Evolutionary conservation across 1,284 basidiomycete genomes (phyloP), one percentile per base, ranked within the genome.

Genomic region (Leccinum fuscescens): DNA sequence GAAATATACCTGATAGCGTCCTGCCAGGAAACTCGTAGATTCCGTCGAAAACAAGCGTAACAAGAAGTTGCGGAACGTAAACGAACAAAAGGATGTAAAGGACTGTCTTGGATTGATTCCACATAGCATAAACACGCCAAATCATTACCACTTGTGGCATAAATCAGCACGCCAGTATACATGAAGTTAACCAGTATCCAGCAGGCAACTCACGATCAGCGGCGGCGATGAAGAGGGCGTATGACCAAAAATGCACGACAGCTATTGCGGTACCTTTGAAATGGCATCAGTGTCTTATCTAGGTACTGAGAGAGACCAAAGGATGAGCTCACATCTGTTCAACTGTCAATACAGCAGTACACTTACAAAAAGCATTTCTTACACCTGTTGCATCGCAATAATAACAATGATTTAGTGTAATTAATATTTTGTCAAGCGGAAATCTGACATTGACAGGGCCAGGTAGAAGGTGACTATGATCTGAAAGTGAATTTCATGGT

Each of bases 111-210:
- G 61, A 66, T 49, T 12, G 52, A 51, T 29, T 7, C 61, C 64
- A 66, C 31, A 64, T 60, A 4, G 63, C 64, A 55, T 64, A 55
- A 7, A 66, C 64, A 17, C 63, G 61, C 11, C 64, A 20, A 6
- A 66, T 24, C 63, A 64, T 64, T 2, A 66, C 62, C 7, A 66
- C 63, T 64, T 22, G 22, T 29, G 20, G 31, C 15, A 12, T 3
- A 20, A 39, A 12, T 63, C 9, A 59, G 29, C 4, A 37, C 7
- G 33, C 3, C 8, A 4, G 35, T 1, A 8, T 29, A 33, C 2
- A 37, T 4, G 0, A 3, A 22, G 14, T 3, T 15, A 14, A 1
- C 9, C 5, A 27, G n/a, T n/a, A 14, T 1, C 9, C 5, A 33
- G 39, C 7, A 24, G 15, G 4, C 0, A 35, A 20, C 62, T 42